Conservation (phyloP, 2,329 filamentous ascomycete genomes). For the Colletotrichum tabaci region DNA sequence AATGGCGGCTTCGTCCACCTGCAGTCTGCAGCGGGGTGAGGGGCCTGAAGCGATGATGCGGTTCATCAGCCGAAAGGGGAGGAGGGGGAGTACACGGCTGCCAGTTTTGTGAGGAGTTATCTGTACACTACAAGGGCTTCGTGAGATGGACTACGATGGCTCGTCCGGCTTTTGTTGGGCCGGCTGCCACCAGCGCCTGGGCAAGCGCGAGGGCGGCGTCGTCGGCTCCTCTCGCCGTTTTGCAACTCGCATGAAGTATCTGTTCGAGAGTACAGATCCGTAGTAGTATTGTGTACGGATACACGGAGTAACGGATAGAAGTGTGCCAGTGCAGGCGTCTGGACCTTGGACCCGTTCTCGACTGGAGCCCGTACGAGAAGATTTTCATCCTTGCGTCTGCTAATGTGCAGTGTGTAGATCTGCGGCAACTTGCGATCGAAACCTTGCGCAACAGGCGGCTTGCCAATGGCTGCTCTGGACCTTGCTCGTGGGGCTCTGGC, state of each 20-base stretch:
- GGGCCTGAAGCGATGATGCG: constrained; percentile 14
- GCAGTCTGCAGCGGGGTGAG: constrained; percentile 30
- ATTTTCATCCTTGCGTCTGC: constrained; percentile 42
- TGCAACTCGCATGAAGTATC: constrained; percentile 19
- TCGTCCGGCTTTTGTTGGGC: constrained; percentile 35
- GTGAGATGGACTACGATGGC: constrained; percentile 8
- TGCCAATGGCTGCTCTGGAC: constrained; percentile 28
- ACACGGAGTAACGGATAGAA: background rate
- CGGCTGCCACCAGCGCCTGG: constrained; percentile 15
- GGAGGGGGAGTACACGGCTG: background rate
- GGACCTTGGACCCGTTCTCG: constrained; percentile 21
- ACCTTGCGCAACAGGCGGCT: constrained; percentile 26
- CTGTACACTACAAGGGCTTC: constrained; percentile 11
- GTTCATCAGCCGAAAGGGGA: constrained; percentile 13
- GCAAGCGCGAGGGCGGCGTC: constrained; percentile 25
- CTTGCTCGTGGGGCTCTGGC: constrained; percentile 37
- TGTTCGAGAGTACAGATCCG: background rate
- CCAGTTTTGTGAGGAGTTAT: constrained; percentile 10
- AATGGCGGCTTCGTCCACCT: constrained; percentile 37
- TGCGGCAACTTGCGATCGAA: constrained; percentile 42
- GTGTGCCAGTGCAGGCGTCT: constrained; percentile 21
- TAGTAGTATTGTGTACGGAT: background rate
- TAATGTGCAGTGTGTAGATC: constrained; percentile 40
- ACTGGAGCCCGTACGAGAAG: constrained; percentile 41
- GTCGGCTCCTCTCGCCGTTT: constrained; percentile 12